phyloP scores from a whole-genome alignment of 345 rosid species.

The Ceriops tagal region DNA sequence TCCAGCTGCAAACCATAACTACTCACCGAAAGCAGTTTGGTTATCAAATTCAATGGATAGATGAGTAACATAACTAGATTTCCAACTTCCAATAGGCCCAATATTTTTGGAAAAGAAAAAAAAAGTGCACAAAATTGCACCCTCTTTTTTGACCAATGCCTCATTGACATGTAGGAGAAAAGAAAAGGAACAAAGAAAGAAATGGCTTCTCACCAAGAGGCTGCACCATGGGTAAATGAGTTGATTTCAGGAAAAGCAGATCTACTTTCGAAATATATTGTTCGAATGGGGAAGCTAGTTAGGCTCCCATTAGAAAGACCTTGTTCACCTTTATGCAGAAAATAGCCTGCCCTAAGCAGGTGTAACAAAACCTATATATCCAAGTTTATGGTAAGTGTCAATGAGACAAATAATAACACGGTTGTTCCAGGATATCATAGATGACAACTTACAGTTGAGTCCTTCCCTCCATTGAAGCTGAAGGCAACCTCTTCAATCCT shows the following conservation, averaged over 20 bases:
- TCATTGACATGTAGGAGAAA: background rate
- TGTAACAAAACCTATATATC: constrained; percentile 78
- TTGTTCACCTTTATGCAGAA: constrained; percentile 57
- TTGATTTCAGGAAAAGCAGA: constrained; percentile 88
- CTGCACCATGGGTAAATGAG: constrained; percentile 80
- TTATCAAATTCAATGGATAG: background rate
- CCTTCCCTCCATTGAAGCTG: constrained; percentile 99
- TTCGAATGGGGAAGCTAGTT: constrained; percentile 67
- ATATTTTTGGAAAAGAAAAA: background rate
- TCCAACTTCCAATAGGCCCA: constrained; percentile 1
- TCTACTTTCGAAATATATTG: constrained; percentile 86
- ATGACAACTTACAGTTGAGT: constrained; percentile 73
- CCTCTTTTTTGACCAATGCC: background rate
- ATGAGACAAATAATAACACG: constrained; percentile 16
- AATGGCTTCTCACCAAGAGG: constrained; percentile 50
- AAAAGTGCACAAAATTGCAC: background rate
- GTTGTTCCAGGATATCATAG: constrained; percentile 12
- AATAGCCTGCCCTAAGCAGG: constrained; percentile 89
- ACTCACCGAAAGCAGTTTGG: constrained; percentile 24
- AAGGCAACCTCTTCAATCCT: constrained; percentile 94
- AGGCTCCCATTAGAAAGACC: constrained; percentile 57
- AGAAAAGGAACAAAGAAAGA: constrained; percentile 1
- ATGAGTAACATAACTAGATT: background rate
- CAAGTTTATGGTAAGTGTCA: constrained; percentile 19
- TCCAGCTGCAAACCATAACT: constrained; percentile 84